Percentiles rank a stretch among this genome's conserved stretches.
These are phyloP conservation scores for Stramenopiles sp. DNA, from an alignment of 352 stramenopile genomes.

Conservation along the genomic window DNA sequence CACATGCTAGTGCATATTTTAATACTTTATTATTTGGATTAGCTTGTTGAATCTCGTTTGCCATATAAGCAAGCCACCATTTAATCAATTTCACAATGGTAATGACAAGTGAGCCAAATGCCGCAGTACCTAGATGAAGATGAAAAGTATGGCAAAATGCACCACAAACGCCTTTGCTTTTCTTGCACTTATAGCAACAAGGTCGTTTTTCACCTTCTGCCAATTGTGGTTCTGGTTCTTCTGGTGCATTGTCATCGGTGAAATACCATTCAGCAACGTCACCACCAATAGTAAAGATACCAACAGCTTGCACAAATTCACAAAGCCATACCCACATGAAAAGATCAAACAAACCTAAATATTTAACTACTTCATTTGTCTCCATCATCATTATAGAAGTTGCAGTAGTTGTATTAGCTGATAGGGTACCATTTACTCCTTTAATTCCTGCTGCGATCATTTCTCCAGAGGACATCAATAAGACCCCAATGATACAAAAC, in stretches of 20 bases:
- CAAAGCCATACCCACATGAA: constrained; percentile 45
- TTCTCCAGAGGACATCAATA: too few species aligned
- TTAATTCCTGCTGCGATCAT: too few species aligned
- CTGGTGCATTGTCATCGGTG: constrained; percentile 44
- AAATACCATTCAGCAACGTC: constrained; percentile 61
- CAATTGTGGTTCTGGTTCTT: constrained; percentile 24
- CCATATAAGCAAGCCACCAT: constrained; percentile 45
- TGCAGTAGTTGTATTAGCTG: too few species aligned
- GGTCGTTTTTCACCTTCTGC: constrained; percentile 10
- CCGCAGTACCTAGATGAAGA: constrained; percentile 55
- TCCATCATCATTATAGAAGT: too few species aligned
- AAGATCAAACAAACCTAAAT: constrained; percentile 8
- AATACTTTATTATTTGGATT: constrained; percentile 39
- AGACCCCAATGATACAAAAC: too few species aligned
- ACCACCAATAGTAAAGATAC: constrained; percentile 44
- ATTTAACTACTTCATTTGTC: too few species aligned
- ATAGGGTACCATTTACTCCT: too few species aligned
- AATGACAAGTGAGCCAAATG: constrained; percentile 58
- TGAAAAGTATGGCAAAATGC: constrained; percentile 40
- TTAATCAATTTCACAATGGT: constrained; percentile 51
- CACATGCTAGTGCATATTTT: constrained; percentile 52
- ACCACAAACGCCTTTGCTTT: constrained; percentile 28
- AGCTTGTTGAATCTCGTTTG: constrained; percentile 40
- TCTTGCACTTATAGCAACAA: constrained; percentile 23
- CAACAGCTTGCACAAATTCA: constrained; percentile 51